A percentile compares a stretch with the other conserved stretches of the same genome.
phyloP scores from a whole-genome alignment of 768 basidiomycete species.

The Trametes coccinea region DNA sequence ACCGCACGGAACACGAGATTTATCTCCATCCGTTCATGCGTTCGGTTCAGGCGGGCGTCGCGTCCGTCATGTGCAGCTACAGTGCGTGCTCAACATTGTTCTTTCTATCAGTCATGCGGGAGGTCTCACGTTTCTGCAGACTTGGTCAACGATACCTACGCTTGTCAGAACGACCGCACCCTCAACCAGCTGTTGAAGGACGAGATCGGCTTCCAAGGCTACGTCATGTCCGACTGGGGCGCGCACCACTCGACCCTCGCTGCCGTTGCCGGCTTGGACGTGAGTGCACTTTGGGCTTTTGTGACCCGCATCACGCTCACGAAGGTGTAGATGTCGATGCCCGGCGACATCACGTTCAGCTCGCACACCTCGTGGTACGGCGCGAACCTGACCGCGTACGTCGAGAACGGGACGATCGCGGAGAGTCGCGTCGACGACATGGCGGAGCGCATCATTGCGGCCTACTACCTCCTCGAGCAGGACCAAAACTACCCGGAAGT shows the following conservation, averaged over 20 bases:
- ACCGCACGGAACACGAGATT: conserved; percentile 76
- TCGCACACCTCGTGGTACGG: conserved; percentile 63
- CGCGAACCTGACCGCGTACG: conserved; percentile 63
- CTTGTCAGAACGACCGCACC: conserved; percentile 72
- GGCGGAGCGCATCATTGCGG: conserved; percentile 76
- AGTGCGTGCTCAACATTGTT: conserved; percentile 41
- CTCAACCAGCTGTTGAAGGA: conserved; percentile 75
- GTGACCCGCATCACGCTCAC: not conserved
- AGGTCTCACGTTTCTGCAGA: conserved; percentile 40
- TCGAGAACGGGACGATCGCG: conserved; percentile 72
- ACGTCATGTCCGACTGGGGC: conserved; percentile 74
- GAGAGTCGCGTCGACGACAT: conserved; percentile 72
- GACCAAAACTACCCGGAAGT: conserved; percentile 62
- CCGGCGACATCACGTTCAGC: conserved; percentile 54
- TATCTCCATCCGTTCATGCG: conserved; percentile 70
- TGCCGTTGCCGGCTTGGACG: conserved; percentile 63
- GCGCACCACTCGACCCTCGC: conserved; percentile 65
- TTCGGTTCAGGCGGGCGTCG: conserved; percentile 73
- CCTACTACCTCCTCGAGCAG: conserved; percentile 68
- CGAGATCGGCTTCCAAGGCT: conserved; percentile 78
- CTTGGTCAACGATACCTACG: conserved; percentile 66
- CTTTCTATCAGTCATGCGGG: not conserved
- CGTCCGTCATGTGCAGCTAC: conserved; percentile 77
- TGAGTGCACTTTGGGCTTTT: conserved; percentile 32
- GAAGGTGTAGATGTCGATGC: conserved; percentile 64